Conservation (phyloP, 495 filamentous ascomycete genomes). For the Coniosporium apollinis region DNA sequence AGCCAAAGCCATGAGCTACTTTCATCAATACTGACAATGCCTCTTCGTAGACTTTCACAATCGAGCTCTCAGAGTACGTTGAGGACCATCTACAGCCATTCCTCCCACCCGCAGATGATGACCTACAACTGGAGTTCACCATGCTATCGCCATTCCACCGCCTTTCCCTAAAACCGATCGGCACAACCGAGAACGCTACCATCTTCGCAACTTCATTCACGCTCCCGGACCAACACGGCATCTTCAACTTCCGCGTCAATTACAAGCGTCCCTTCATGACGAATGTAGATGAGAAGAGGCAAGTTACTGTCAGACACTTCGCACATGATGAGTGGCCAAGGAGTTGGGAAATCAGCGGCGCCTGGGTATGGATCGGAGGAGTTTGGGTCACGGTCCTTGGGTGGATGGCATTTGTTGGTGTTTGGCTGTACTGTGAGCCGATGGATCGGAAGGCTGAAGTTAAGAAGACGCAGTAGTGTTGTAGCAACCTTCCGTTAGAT, state of each 20-base stretch:
- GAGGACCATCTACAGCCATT: constrained; percentile 59
- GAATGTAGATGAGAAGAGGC: constrained; percentile 83
- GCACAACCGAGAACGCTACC: constrained; percentile 44
- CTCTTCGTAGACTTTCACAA: constrained; percentile 57
- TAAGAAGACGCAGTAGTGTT: constrained; percentile 62
- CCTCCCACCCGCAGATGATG: constrained; percentile 46
- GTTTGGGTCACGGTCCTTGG: constrained; percentile 68
- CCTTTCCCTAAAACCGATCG: constrained; percentile 45
- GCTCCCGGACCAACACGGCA: constrained; percentile 89
- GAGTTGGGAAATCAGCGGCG: constrained; percentile 74
- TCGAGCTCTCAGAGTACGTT: constrained; percentile 72
- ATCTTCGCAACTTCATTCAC: constrained; percentile 61
- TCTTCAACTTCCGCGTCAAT: constrained; percentile 92
- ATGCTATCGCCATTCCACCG: constrained; percentile 99
- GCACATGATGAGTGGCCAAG: constrained; percentile 93
- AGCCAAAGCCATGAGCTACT: background rate
- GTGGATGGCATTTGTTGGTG: constrained; percentile 65
- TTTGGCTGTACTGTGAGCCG: constrained; percentile 84
- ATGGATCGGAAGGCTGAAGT: constrained; percentile 18
- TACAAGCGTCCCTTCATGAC: constrained; percentile 89
- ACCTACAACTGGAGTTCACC: constrained; percentile 84
- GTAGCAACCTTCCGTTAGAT: no score
- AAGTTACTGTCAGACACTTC: constrained; percentile 86
- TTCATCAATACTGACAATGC: constrained; percentile 13
- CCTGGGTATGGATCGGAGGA: constrained; percentile 91